Percentiles rank a stretch among this genome's conserved stretches.
Evolutionary conservation across 768 basidiomycete genomes (phyloP).

Genomic region (Mycena amicta): DNA sequence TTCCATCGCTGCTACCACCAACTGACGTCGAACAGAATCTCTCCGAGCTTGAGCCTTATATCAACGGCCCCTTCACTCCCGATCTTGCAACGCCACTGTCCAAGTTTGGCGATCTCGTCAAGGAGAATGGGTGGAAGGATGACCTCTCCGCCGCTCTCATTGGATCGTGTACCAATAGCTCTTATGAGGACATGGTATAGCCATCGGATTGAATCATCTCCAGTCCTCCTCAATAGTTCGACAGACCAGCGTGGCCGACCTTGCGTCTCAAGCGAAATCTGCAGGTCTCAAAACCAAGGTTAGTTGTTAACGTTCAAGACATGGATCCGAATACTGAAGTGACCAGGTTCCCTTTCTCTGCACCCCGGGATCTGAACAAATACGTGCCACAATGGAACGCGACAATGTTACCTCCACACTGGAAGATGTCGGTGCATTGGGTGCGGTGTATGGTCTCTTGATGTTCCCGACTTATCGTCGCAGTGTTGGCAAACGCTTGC

Average conservation of each 20-base stretch:
- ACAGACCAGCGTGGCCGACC: slow-evolving; percentile 88
- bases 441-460: background rate
- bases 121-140: slow-evolving; percentile 91
- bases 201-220: slow-evolving; percentile 7
- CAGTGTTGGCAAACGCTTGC: slow-evolving; percentile 96
- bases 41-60: slow-evolving; percentile 85
- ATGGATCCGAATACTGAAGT: background rate
- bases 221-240: slow-evolving; percentile 4
- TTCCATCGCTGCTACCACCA: background rate
- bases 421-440: slow-evolving; percentile 80
- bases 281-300: slow-evolving; percentile 82
- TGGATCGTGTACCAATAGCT: slow-evolving; percentile 99
- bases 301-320: slow-evolving; percentile 25
- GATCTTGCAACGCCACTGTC: slow-evolving; percentile 94
- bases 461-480: slow-evolving; percentile 11
- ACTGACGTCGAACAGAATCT: slow-evolving; percentile 59
- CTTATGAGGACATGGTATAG: slow-evolving; percentile 90
- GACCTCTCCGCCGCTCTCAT: slow-evolving; percentile 90
- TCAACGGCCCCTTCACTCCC: slow-evolving; percentile 98
- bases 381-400: slow-evolving; percentile 95
- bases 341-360: slow-evolving; percentile 78
- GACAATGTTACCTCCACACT: slow-evolving; percentile 83
- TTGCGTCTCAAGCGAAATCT: slow-evolving; percentile 85
- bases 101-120: slow-evolving; percentile 77
- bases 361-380: slow-evolving; percentile 93